A percentile compares a stretch with the other conserved stretches of the same genome.
phyloP scores from a whole-genome alignment of 2,329 filamentous ascomycete species.

The Fusarium sororula region DNA sequence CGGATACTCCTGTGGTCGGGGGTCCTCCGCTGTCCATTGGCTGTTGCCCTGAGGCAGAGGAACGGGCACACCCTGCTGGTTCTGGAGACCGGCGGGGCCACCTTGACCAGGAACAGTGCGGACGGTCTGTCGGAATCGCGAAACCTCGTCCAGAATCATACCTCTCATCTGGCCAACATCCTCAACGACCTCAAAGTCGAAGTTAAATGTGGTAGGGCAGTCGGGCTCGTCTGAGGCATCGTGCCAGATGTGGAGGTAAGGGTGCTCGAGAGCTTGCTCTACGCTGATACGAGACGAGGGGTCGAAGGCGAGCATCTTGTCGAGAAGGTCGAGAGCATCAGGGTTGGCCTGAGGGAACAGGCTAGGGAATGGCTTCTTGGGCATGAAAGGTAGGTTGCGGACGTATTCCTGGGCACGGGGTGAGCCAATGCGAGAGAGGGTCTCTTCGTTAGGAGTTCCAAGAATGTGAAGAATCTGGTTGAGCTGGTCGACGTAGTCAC shows the following conservation, averaged over 20 bases:
- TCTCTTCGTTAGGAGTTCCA: conserved; percentile 95
- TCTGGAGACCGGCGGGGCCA: conserved; percentile 46
- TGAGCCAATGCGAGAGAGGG: conserved; percentile 90
- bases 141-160: conserved; percentile 97
- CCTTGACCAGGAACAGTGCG: conserved; percentile 58
- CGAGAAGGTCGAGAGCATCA: conserved; percentile 92
- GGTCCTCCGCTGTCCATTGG: conserved; percentile 69
- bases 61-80: conserved; percentile 55
- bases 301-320: conserved; percentile 98
- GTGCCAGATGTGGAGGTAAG: conserved; percentile 98
- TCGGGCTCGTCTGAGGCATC: conserved; percentile 94
- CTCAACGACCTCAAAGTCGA: conserved; percentile 97
- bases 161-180: conserved; percentile 94
- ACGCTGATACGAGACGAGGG: conserved; percentile 92
- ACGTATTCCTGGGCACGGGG: conserved; percentile 98
- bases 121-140: conserved; percentile 77
- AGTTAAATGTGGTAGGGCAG: conserved; percentile 95
- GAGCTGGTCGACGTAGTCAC: conserved; percentile 98
- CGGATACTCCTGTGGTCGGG: conserved; percentile 67
- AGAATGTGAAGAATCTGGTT: conserved; percentile 99
- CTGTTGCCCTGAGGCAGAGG: conserved; percentile 61
- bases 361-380: conserved; percentile 86
- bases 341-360: conserved; percentile 96
- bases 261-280: conserved; percentile 94
- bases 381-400: conserved; percentile 93